Evolutionary conservation across 306 rosid species (phyloP).

Genomic region (Cercis canadensis): DNA sequence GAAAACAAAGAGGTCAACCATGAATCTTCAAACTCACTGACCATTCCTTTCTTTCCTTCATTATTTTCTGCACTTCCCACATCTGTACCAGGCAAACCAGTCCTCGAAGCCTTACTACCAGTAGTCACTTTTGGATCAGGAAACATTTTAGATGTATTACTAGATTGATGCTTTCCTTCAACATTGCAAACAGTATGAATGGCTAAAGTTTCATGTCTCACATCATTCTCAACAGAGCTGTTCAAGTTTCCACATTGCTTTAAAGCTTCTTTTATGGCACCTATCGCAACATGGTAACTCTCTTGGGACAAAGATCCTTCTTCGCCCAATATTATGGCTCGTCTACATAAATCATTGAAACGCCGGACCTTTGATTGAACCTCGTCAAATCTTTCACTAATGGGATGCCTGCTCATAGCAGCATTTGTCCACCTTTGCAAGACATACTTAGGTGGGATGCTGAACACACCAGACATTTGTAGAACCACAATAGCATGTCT

Average conservation of each 20-base stretch:
- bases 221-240: constrained; percentile 50
- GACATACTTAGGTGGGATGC: constrained; percentile 61
- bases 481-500: constrained; percentile 68
- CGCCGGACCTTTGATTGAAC: constrained; percentile 67
- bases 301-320: constrained; percentile 68
- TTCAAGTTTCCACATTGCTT: constrained; percentile 52
- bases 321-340: constrained; percentile 73
- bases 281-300: constrained; percentile 59
- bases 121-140: constrained; percentile 44
- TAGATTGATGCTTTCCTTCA: constrained; percentile 48
- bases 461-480: constrained; percentile 72
- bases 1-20: constrained; percentile 20
- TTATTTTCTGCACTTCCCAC: constrained; percentile 38
- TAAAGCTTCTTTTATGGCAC: constrained; percentile 54
- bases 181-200: constrained; percentile 42
- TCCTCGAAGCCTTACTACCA: constrained; percentile 43
- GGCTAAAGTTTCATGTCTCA: constrained; percentile 34
- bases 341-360: constrained; percentile 61
- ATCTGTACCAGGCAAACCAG: constrained; percentile 43
- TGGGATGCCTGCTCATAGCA: constrained; percentile 64
- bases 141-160: constrained; percentile 30
- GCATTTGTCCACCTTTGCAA: constrained; percentile 68
- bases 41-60: constrained; percentile 54
- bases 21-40: constrained; percentile 36
- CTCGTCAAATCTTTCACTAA: constrained; percentile 64